Evolutionary conservation across 2,329 filamentous ascomycete species (phyloP), one percentile per base, ranked within the genome.

Genomic region (Tricladium varicosporioides): DNA sequence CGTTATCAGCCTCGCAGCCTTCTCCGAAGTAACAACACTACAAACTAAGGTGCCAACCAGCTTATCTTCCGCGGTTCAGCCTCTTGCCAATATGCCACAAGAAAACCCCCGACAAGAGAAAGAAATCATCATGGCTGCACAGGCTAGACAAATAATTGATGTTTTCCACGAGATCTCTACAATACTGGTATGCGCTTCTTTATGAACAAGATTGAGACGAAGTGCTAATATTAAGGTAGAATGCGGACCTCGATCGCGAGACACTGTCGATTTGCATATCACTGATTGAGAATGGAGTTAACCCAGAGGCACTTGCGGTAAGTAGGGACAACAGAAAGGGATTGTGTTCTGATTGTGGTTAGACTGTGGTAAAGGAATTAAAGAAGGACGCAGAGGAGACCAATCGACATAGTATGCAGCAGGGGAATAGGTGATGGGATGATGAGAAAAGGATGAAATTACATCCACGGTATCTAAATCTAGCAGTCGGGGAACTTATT

Each of bases 221-320:
- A 27, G 22, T 27, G 22, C 22, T 27, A 27, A 27, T 27, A 27
- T 27, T 27, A 27, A 27, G 22, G 22, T 59, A 97, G 93, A 97
- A 97, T 75, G 96, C 93, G 60, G 85, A 96, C 63, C 85, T 99
- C 47, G 92, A 97, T 73, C 86, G 93, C 32, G 88, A 92, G 53
- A 92, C 92, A 16, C 80, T 99, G 15, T 96, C 92, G 2, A 90
- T 97, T 61, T 99, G 94, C 74, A 93, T 97, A 59, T 96, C 92
- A 53, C 83, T 99, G 73, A 95, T 99, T 66, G 94, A 99, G 75
- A 96, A 96, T 70, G 94, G 94, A 13, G 91, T 97, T 31, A 96
- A 96, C 70, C 94, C 94, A 0, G 93, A 97, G 72, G 94, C 93
- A 1, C 78, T 99, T 32, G 92, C 93, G 19, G 94, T 97, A 81